Evolutionary conservation across 805 yeast genomes (phyloP).

Genomic region (Candida chauliodis): DNA sequence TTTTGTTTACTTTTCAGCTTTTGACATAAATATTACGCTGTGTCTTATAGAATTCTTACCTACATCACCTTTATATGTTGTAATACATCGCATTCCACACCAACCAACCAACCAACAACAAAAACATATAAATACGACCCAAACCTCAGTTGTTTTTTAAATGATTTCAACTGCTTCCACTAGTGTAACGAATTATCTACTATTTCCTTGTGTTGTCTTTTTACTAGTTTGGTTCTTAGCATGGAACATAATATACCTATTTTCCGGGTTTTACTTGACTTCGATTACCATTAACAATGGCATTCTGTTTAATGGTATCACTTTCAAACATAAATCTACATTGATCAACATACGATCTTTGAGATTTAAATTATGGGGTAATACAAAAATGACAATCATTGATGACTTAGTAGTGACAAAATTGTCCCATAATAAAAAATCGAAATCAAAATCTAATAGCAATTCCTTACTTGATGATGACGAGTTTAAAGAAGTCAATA

Average conservation of each 20-base stretch:
- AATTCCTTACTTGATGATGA: not conserved
- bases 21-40: no score
- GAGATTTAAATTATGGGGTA: conserved; percentile 38
- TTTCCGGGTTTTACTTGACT: conserved; percentile 31
- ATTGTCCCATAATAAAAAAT: not conserved
- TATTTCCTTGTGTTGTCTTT: no score
- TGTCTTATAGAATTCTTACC: no score
- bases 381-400: conserved; percentile 27
- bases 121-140: no score
- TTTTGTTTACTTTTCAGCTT: not conserved
- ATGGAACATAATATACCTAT: conserved; percentile 29
- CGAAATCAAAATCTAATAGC: not conserved
- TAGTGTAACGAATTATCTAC: no score
- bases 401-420: conserved; percentile 17
- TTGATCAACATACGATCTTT: conserved; percentile 19
- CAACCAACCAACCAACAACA: no score
- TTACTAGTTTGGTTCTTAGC: conserved; percentile 20
- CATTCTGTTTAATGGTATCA: conserved; percentile 30
- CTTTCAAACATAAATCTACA: conserved; percentile 13
- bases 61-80: no score
- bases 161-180: no score
- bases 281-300: conserved; percentile 37
- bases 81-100: no score
- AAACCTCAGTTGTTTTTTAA: no score
- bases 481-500: conserved; percentile 6